Evolutionary conservation across 805 yeast genomes (phyloP).

Genomic region (Scheffersomyces stipitis): DNA sequence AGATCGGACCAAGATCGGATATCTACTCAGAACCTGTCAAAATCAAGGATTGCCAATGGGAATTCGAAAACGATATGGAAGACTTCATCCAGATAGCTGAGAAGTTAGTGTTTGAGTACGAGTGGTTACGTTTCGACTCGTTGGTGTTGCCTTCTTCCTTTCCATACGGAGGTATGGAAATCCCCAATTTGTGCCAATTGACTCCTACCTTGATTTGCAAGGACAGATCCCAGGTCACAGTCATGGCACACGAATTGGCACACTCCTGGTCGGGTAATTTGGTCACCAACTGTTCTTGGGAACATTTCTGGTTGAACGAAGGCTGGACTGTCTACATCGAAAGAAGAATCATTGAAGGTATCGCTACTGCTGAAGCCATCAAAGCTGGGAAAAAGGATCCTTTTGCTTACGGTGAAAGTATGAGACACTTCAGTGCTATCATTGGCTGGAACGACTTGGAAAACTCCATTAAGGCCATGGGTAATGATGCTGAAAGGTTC

Average conservation of each 20-base stretch:
- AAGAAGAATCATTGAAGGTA: slow-evolving; percentile 31
- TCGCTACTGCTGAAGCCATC: slow-evolving; percentile 17
- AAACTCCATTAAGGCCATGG: slow-evolving; percentile 22
- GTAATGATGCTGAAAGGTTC: slow-evolving; percentile 49
- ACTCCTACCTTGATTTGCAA: slow-evolving; percentile 34
- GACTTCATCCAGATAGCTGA: slow-evolving; percentile 35
- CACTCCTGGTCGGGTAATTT: slow-evolving; percentile 40
- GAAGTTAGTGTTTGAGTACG: slow-evolving; percentile 30
- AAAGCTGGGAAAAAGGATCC: slow-evolving; percentile 12
- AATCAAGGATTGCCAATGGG: slow-evolving; percentile 32
- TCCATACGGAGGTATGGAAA: slow-evolving; percentile 43
- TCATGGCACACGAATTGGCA: slow-evolving; percentile 39
- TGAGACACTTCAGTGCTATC: slow-evolving; percentile 30
- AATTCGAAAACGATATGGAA: slow-evolving; percentile 36
- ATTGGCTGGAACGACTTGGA: slow-evolving; percentile 32
- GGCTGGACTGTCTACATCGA: slow-evolving; percentile 39
- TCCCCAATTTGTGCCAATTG: slow-evolving; percentile 34
- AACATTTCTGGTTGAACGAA: slow-evolving; percentile 39
- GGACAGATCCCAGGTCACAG: slow-evolving; percentile 34
- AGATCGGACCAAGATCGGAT: slow-evolving; percentile 35
- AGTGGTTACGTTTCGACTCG: slow-evolving; percentile 35
- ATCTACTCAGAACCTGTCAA: slow-evolving; percentile 28
- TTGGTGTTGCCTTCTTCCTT: slow-evolving; percentile 31
- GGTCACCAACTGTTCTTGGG: slow-evolving; percentile 38
- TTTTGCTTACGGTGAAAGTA: slow-evolving; percentile 27